phyloP scores from a whole-genome alignment of 225 moss, liverwort and hornwort species.

The Thuidium tamariscinum region DNA sequence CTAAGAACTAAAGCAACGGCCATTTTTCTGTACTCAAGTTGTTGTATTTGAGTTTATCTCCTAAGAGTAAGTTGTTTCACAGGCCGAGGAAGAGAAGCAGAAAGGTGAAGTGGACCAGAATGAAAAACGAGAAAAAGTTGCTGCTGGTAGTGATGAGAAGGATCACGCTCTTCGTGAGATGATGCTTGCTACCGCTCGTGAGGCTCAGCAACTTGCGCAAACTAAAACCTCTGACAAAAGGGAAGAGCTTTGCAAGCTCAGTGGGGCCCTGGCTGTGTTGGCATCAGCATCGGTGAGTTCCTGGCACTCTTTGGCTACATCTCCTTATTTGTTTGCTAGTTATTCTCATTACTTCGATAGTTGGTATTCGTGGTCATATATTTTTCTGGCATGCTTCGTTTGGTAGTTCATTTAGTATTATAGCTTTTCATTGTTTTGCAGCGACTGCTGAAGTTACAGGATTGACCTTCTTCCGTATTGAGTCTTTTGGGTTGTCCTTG shows the following conservation, averaged over 20 bases:
- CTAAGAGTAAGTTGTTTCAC: not conserved
- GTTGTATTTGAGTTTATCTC: not conserved
- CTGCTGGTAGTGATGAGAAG: slow-evolving; percentile 33
- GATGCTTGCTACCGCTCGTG: slow-evolving; percentile 58
- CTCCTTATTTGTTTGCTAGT: not conserved
- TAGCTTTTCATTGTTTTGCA: not conserved
- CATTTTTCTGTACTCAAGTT: not conserved
- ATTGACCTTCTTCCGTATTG: not conserved
- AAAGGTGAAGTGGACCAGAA: slow-evolving; percentile 41
- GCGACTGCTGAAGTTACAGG: not conserved
- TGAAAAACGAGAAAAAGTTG: slow-evolving; percentile 22
- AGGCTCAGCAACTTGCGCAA: slow-evolving; percentile 66
- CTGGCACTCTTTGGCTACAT: not conserved
- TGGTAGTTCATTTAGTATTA: not conserved
- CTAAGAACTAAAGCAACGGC: not conserved
- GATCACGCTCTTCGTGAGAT: slow-evolving; percentile 46
- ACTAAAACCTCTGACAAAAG: slow-evolving; percentile 68
- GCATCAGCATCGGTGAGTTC: slow-evolving; percentile 88
- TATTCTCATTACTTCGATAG: not conserved
- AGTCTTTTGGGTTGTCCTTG: not conserved
- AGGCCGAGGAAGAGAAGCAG: slow-evolving; percentile 62
- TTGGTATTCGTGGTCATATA: not conserved
- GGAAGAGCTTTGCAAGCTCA: slow-evolving; percentile 92
- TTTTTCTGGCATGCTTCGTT: not conserved
- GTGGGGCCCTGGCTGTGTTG: slow-evolving; percentile 88